Percentiles rank a stretch among this genome's conserved stretches.
These are phyloP conservation scores for Dendryphion nanum DNA, from an alignment of 2,329 filamentous ascomycete species.

Conservation along the genomic window DNA sequence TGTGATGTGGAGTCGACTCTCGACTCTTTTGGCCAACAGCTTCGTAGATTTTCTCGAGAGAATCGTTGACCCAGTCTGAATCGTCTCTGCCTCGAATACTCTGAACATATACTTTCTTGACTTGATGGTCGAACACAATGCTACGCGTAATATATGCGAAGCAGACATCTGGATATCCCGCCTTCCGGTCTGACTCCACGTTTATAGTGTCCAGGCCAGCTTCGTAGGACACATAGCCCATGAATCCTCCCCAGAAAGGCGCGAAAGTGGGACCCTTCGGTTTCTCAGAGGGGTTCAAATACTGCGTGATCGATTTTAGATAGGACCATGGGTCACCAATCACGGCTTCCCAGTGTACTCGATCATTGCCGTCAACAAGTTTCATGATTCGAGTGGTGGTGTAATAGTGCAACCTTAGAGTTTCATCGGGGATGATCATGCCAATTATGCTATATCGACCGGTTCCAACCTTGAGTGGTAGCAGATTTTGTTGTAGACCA, in stretches of 20 bases:
- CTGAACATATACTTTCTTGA: constrained; percentile 64
- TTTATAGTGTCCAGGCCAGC: constrained; percentile 66
- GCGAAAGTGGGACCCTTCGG: constrained; percentile 32
- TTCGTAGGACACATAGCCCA: constrained; percentile 85
- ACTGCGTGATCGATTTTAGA: constrained; percentile 39
- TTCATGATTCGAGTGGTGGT: constrained; percentile 23
- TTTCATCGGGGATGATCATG: constrained; percentile 56
- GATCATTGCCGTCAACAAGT: constrained; percentile 25
- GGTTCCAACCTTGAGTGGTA: constrained; percentile 46
- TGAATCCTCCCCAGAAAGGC: constrained; percentile 78
- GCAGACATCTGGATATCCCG: constrained; percentile 62
- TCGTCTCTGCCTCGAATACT: constrained; percentile 52
- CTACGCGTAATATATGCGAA: constrained; percentile 76
- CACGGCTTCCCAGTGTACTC: constrained; percentile 24
- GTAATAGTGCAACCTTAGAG: constrained; percentile 41
- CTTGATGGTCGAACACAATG: constrained; percentile 71
- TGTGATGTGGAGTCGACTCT: constrained; percentile 28
- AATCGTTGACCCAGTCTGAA: constrained; percentile 47
- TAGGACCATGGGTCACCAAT: constrained; percentile 39
- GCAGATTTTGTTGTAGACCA: constrained; percentile 39
- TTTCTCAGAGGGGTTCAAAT: constrained; percentile 24
- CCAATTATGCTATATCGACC: constrained; percentile 75
- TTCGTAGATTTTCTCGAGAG: constrained; percentile 27
- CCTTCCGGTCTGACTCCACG: constrained; percentile 46
- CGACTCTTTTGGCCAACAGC: constrained; percentile 26